Base-by-base conservation (phyloP, 495 filamentous ascomycete genomes). In the Podospora tetraspora region DNA sequence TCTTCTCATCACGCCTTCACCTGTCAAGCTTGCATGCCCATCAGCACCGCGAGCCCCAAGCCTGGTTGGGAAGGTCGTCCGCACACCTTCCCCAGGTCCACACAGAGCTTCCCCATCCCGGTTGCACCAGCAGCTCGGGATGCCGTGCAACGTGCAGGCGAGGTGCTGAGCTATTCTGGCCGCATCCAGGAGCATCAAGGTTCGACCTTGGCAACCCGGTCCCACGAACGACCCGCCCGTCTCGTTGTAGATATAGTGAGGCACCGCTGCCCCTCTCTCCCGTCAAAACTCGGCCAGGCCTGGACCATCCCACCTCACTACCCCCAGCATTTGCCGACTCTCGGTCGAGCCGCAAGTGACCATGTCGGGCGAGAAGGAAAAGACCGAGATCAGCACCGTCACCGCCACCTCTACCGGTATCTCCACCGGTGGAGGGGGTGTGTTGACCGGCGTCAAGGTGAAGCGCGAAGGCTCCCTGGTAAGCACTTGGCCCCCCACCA, bases 281-380 rank as follows among this genome's bases (percentile, higher is more conserved):
- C 43, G 16, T 52, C 6, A 6, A 52, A 7, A 52, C 43, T 52
- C 43, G 43, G 19, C 19, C 43, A 52, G 43, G 43, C 43, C 16
- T n/a, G 43, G 43, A 52, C 43, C 16, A 52, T 52, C 43, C 43
- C 43, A 52, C 43, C 43, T 43, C 43, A n/a, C 16, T 19, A 52
- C n/a, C 43, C 32, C 43, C 19, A 43, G 34, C 16, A 52, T 16
- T 52, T 52, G 43, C 43, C 43, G 16, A 52, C 19, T 6, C 43
- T 52, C 43, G 43, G 43, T 52, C 19, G 43, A 52, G 43, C 43
- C 43, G 43, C 43, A n/a, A 52, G 43, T 52, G 19, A 52, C 23
- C 60, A 62, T 62, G 60, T 62, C 60, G 27, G 12, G 24, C 60
- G 60, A 62, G 9, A 32, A 62, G 60, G 29, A 62, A 21, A 62